Conservation (phyloP, 805 yeast species). For the Cyberlindnera nakhonratchasimensis region DNA sequence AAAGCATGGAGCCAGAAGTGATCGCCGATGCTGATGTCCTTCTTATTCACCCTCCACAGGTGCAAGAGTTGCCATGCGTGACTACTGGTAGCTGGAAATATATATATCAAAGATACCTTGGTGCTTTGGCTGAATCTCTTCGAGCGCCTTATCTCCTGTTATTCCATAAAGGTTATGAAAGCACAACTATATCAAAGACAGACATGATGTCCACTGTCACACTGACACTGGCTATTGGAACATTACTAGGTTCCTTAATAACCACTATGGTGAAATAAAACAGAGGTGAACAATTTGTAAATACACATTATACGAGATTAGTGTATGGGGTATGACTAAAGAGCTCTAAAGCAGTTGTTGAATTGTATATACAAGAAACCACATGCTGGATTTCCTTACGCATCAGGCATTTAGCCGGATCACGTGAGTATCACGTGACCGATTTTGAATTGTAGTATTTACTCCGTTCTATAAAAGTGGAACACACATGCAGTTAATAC, state of each 20-base stretch:
- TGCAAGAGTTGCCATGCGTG: constrained; percentile 19
- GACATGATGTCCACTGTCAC: constrained; percentile 13
- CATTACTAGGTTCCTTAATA: constrained; percentile 10
- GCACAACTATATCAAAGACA: constrained; percentile 5
- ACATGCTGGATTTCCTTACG: too few relatives aligned
- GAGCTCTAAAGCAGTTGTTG: too few relatives aligned
- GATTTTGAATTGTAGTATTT: too few relatives aligned
- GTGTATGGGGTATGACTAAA: too few relatives aligned
- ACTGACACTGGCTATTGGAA: constrained; percentile 10
- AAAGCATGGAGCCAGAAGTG: constrained; percentile 20
- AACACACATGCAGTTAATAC: too few relatives aligned
- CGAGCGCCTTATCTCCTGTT: constrained; percentile 15
- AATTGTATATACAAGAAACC: too few relatives aligned
- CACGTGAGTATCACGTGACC: background rate
- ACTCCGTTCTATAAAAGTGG: too few relatives aligned
- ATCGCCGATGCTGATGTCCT: constrained; percentile 14
- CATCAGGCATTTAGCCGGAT: too few relatives aligned
- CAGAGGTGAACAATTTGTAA: too few relatives aligned
- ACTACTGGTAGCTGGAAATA: background rate
- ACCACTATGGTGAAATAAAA: background rate
- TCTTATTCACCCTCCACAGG: constrained; percentile 17
- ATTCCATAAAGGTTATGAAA: constrained; percentile 8
- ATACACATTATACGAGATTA: too few relatives aligned
- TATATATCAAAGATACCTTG: background rate
- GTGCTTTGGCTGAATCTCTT: constrained; percentile 5